Evolutionary conservation across 306 rosid species (phyloP), one percentile per base, ranked within the genome.

Genomic region (Leucaena leucocephala): DNA sequence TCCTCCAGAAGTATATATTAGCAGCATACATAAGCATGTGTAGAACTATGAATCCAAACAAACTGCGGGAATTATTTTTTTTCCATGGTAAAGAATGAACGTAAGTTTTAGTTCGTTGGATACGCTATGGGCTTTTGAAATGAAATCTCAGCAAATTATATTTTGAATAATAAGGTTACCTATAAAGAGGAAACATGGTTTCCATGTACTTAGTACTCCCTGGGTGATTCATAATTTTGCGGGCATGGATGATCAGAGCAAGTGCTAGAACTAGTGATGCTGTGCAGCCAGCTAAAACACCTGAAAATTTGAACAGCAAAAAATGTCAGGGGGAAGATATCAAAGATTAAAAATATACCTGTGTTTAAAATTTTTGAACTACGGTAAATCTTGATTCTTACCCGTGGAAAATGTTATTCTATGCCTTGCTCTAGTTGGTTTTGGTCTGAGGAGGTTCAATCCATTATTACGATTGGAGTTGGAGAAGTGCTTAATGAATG

Each of bases 1-100:
- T 79, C 74, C 84, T 82, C 97, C 93, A 92, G 68, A 83, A 87
- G 85, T 75, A 88, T 49, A 86, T 76, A 55, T 90, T 86, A 10
- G 84, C 86, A 21, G 91, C 91, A 76, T 84, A 90, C 91, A 90
- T 85, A 40, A 92, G 45, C 85, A 88, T 82, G 90, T 92, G 97
- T 54, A 88, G 78, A 40, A 87, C 88, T 11, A 92, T 65, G 61
- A 90, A 90, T 42, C 88, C 91, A 52, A 92, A 92, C 79, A 90
- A 81, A 80, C 97, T 90, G 91, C 91, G 73, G 7, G 38, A 5
- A 21, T 75, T 80, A 17, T 27, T 27, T 65, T 78, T 52, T 80
- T 52, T 33, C 38, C 42, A 73, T 11, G 74, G 74, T 14, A 42
- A 63, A 44, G 48, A 36, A 17, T 15, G 5, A 2, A 8, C 35